Base-by-base conservation (phyloP, 2,329 filamentous ascomycete species). In the Didymella sp. region DNA sequence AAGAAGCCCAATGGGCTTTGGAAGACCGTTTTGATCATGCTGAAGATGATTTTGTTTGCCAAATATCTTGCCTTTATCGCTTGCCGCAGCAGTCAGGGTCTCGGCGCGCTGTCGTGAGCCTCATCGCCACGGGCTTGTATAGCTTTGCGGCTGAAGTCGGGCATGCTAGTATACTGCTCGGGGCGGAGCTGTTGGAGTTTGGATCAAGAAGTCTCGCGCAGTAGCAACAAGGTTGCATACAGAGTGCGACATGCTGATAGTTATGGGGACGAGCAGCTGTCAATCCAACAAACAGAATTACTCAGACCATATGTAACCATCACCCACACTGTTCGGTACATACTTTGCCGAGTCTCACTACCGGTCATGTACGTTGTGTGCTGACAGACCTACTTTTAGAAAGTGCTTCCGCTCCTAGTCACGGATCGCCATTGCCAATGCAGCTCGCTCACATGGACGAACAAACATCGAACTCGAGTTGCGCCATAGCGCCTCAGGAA, bases 1-100 rank as follows among this genome's bases (percentile, higher is more conserved):
- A 3, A 65, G 62, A 19, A 69, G 66, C 45, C 66, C 66, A 3
- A 58, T 70, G 55, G 72, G 38, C 5, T 41, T 25, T 3, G 38
- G 67, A 60, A 62, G 66, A 43, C 63, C 60, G 13, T 70, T 66
- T 43, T 64, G 54, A 63, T 30, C 30, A 17, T 45, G 35, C 17
- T 6, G 40, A 17, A 13, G 4, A 41, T 25, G 22, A 13, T 6
- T n/a, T 8, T 41, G 11, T 38, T 22, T 11, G n/a, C 17, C 35
- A 22, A 3, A 11, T 13, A 21, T 38, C 12, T 11, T 50, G 19
- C 30, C 12, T 19, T 47, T 56, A 6, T 33, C 46, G 60, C 57
- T 62, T 65, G 27, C 47, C 51, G 40, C 33, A 56, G 56, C 56
- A 51, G 47, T 46, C 11, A 19, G 19, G 8, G 6, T 24, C 21